Base-by-base conservation (phyloP, 805 yeast species). In the Huiozyma naganishii region DNA sequence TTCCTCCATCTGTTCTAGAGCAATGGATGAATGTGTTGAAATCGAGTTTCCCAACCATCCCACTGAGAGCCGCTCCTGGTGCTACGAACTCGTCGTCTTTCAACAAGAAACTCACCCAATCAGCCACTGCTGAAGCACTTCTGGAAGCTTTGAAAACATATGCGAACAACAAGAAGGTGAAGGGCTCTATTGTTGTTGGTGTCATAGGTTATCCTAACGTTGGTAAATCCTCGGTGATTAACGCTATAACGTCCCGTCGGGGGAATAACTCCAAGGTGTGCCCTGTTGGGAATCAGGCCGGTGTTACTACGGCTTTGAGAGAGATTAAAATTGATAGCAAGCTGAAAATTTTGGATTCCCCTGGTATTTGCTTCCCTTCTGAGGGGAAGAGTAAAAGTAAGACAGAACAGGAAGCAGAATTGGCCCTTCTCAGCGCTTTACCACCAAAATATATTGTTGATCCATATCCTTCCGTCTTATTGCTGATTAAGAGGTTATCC, bases 191-290 rank as follows among this genome's bases (percentile, higher is more conserved):
- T 45, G 76, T 86, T 38, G 97, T 87, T 39, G 97, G 98, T 62
- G 95, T 90, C 36, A 84, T 90, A 52, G 98, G 98, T 12, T 90
- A 88, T 67, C 98, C 98, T 41, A 90, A 90, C 62, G 97, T 90
- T 42, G 97, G 97, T 57, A 89, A 89, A 63, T 88, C 96, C 3
- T 86, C 96, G 13, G 83, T 92, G 45, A 92, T 90, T 59, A 90
- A 90, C 64, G 83, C 97, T 2, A 71, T 90, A 52, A 79, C 87
- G 3, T 74, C 85, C 43, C 80, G 92, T 65, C 94, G 85, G 61
- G 65, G 65, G 32, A 80, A 80, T 46, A 67, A 73, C 44, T 70
- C 77, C 37, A 77, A 75, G 54, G 90, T 89, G 9, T 92, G 97
- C 61, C 97, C 98, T 11, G 94, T 84, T 30, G 98, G 98, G 41